Base-by-base conservation (phyloP, 2,329 filamentous ascomycete genomes). In the Xylaria sp. region DNA sequence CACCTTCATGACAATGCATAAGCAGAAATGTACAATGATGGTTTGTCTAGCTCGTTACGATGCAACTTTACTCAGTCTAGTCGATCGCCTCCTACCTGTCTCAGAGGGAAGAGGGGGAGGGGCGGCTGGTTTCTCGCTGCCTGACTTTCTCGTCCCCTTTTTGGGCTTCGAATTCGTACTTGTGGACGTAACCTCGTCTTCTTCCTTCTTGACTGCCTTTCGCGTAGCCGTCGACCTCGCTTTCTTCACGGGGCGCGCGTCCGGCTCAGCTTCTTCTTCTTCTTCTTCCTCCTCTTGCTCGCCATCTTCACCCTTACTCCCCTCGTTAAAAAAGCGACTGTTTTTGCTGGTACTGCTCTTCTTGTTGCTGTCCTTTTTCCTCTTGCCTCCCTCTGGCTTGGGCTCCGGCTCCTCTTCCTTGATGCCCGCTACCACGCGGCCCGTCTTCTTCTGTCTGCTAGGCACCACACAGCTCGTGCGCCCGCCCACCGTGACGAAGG, bases 381-480 rank as follows among this genome's bases (percentile, higher is more conserved):
- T 52, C 34, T 69, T 73, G 23, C 66, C 60, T 46, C 74, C 59
- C 18, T 61, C 71, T 7, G 68, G 54, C 12, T 72, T 67, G 3
- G 71, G 41, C 12, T 63, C 52, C 3, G 65, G 60, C 7, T 65
- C 69, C 32, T 76, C 77, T 39, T 84, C 81, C 72, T 87, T 86
- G 37, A 83, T 80, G 0, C 81, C 72, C 1, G 72, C 64, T 3
- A 78, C 79, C 4, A 84, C 79, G 3, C 78, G 77, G 0, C 85
- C 86, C 0, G 80, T 87, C 84, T 97, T 97, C 84, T 94, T 97
- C 83, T 98, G 96, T 34, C 96, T 82, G 13, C 86, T 89, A 0
- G 94, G 94, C 0, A 97, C 94, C 62, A 95, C 91, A 57, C 94
- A 97, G 76, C 93, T 97, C 3, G 96, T 98, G 55, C 96, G 86